A percentile compares a stretch with the other conserved stretches of the same genome.
phyloP scores from a whole-genome alignment of 345 rosid genomes.

The Arabidopsis thaliana region DNA sequence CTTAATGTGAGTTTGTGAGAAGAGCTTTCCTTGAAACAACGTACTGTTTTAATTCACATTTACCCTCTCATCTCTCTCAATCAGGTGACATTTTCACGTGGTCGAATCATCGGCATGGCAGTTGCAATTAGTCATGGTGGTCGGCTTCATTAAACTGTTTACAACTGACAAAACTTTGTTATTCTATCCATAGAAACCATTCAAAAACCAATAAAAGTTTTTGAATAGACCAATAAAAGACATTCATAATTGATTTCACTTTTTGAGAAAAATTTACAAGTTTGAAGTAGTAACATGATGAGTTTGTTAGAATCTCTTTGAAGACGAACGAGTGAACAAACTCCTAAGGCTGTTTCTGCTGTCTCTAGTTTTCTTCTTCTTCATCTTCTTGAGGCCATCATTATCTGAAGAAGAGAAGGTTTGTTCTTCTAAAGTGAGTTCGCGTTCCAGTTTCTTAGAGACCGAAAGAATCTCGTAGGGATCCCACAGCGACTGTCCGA shows the following conservation, averaged over 20 bases:
- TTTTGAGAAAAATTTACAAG: slow-evolving; percentile 8
- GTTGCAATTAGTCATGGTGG: background rate
- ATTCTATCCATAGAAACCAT: background rate
- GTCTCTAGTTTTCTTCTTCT: slow-evolving; percentile 45
- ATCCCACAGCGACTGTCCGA: slow-evolving; percentile 70
- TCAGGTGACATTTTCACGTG: background rate
- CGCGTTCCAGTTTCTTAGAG: slow-evolving; percentile 64
- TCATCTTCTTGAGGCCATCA: slow-evolving; percentile 36
- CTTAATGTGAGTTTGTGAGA: background rate
- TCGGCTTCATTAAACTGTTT: background rate
- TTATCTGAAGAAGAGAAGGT: slow-evolving; percentile 32
- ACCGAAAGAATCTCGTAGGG: slow-evolving; percentile 74
- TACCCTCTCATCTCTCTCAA: background rate
- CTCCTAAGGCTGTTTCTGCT: slow-evolving; percentile 70
- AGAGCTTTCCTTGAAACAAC: background rate
- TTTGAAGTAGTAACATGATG: slow-evolving; percentile 20
- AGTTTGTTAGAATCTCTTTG: slow-evolving; percentile 54
- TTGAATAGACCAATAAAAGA: background rate
- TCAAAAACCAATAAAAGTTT: background rate
- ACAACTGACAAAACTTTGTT: background rate
- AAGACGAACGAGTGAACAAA: slow-evolving; percentile 60
- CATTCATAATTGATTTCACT: background rate
- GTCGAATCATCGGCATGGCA: background rate
- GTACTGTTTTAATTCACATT: background rate
- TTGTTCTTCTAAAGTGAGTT: slow-evolving; percentile 51